phyloP scores from a whole-genome alignment of 345 rosid species.

The Aquilaria yunnanensis region DNA sequence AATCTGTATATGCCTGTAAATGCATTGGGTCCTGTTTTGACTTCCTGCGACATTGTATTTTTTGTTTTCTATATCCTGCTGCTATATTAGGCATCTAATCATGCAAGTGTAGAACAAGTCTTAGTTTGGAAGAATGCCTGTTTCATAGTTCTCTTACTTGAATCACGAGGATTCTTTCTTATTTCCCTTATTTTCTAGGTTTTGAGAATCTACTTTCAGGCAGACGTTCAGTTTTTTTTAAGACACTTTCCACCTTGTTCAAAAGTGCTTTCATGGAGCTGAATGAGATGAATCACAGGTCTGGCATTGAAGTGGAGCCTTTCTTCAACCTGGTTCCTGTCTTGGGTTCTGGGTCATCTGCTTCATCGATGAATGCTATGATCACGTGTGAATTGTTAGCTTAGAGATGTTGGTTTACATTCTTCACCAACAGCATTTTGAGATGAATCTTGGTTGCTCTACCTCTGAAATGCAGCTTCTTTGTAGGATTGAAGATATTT shows the following conservation, averaged over 20 bases:
- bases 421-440: neutral
- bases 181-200: conserved; percentile 28
- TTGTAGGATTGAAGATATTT: no score
- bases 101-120: no score
- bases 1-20: no score
- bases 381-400: conserved; percentile 70
- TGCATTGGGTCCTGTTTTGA: no score
- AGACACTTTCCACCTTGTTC: conserved; percentile 32
- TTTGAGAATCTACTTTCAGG: conserved; percentile 55
- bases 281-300: conserved; percentile 23
- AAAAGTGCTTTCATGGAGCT: conserved; percentile 42
- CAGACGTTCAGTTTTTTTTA: conserved; percentile 34
- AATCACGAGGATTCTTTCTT: neutral
- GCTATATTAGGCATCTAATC: no score
- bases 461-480: no score
- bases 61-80: neutral
- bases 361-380: conserved; percentile 46
- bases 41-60: neutral
- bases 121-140: no score
- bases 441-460: neutral
- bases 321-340: conserved; percentile 65
- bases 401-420: conserved; percentile 34
- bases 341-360: conserved; percentile 51
- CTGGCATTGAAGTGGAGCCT: conserved; percentile 24
- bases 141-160: no score